Evolutionary conservation across 73 alveolate genomes (phyloP), one percentile per base, ranked within the genome.

Genomic region (Paramecium sexaurelia): DNA sequence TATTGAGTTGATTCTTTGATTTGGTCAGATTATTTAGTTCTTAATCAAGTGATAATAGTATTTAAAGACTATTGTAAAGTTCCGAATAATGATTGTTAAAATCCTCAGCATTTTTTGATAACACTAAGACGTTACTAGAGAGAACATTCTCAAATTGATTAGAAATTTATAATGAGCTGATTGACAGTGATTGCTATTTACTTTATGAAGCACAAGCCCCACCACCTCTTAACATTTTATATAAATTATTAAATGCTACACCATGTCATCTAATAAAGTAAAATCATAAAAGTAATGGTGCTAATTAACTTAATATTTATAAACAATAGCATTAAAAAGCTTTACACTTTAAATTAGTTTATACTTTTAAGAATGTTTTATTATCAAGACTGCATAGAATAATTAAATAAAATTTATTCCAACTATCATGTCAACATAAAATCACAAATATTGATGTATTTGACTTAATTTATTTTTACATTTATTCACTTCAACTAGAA

Each of bases 191-290:
- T 61, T 61, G 43, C 22, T 26, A 13, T 61, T 26, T 26, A 29
- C 8, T 26, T 61, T 61, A 61, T 11, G 83, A 61, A 61, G 83
- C 39, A 61, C 83, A 61, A 27, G 83, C 83, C 26, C 83, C 83
- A 27, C 83, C 83, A 22, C 83, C 83, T 24, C 83, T 61, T 61
- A 61, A 51, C 67, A 51, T 51, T 51, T 51, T 51, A 51, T 51
- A 51, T 51, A 51, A 51, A 51, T 51, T 51, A 51, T 51, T 51
- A 51, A 51, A 51, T 51, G 67, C 67, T 51, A 51, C 67, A 17
- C 67, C 67, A 17, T 51, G 67, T 51, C 67, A 51, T 51, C 67
- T 51, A 51, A 51, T n/a, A 51, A 51, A 51, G 67, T 51, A 51
- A 17, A n/a, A 51, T 51, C 29, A 51, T 51, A 5, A 51, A 7